Evolutionary conservation across 192 early-diverging fungal species (phyloP), one percentile per base, ranked within the genome.

Genomic region (Coemansia sp.): DNA sequence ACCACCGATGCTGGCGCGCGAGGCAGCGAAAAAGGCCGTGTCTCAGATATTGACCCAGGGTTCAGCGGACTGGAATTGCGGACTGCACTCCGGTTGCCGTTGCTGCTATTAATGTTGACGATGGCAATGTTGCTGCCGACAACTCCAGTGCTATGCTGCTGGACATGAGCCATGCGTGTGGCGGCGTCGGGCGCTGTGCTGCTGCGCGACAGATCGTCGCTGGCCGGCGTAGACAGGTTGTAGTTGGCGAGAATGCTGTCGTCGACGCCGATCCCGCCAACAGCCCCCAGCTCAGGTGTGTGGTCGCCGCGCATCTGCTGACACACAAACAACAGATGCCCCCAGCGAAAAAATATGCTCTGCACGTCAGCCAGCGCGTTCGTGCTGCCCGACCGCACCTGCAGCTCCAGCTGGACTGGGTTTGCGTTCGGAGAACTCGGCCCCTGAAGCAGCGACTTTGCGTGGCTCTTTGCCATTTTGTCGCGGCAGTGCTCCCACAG

Each of bases 301-400:
- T 29, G 43, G 51, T 75, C 72, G 60, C 69, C 56, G 29, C 70
- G 75, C 55, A 56, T 61, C 51, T 82, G 79, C 67, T 82, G 79
- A 38, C 64, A 76, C 47, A 76, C 75, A 70, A 82, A 82, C 59
- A 82, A 54, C 64, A 82, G 58, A 29, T 66, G 45, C 17, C 79
- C 74, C 79, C 79, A 82, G n/a, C 79, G 74, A 37, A 82, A 82
- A 60, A 82, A 29, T 24, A 82, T 55, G 32, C 61, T 64, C 58
- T 82, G 70, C 4, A 76, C 67, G 17, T 72, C 74, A 21, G 45
- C 60, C 2, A 43, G 45, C 10, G 52, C 37, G 1, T 50, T 59
- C 9, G 60, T 27, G 23, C 56, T 39, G 45, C 23, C 41, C 1
- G 64, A 27, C n/a, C 58, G 64, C 53, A 76, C 66, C 39, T 70